phyloP scores from a whole-genome alignment of 257 asterid genomes.

The Asclepias syriaca region DNA sequence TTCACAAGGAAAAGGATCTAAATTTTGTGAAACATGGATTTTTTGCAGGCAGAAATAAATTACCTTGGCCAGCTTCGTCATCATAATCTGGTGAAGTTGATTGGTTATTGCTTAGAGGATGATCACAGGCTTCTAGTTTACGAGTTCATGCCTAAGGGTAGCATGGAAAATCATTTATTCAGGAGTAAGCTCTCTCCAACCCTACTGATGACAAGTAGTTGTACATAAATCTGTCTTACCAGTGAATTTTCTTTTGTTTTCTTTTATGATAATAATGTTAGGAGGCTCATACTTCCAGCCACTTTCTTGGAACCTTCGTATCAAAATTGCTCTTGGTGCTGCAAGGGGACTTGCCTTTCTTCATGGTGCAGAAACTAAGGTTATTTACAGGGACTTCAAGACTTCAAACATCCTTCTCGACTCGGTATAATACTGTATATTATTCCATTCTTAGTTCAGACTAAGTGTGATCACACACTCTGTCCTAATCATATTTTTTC shows the following conservation, averaged over 20 bases:
- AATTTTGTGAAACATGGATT: constrained; percentile 12
- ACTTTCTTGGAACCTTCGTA: constrained; percentile 66
- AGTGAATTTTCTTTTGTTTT: background rate
- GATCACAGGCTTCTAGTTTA: constrained; percentile 82
- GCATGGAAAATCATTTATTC: constrained; percentile 92
- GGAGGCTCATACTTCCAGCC: constrained; percentile 85
- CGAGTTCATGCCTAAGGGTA: constrained; percentile 90
- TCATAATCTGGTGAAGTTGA: constrained; percentile 70
- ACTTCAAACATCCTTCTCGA: constrained; percentile 81
- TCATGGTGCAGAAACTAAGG: constrained; percentile 75
- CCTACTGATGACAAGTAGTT: background rate
- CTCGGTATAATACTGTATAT: constrained; percentile 43
- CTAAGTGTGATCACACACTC: background rate
- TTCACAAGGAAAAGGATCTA: background rate
- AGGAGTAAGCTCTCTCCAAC: constrained; percentile 52
- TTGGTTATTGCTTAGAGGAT: constrained; percentile 92
- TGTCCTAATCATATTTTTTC: constrained; percentile 2
- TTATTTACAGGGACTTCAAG: constrained; percentile 85
- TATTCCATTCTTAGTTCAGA: background rate
- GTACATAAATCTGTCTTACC: background rate
- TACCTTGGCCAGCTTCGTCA: constrained; percentile 80
- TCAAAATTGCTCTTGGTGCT: constrained; percentile 82
- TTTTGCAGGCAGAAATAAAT: constrained; percentile 84
- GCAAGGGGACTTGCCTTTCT: constrained; percentile 93
- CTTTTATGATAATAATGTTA: constrained; percentile 9